Percentiles rank a stretch among this genome's conserved stretches.
These are phyloP conservation scores for Penicillium crustosum DNA, from an alignment of 2,329 filamentous ascomycete species.

Conservation along the genomic window DNA sequence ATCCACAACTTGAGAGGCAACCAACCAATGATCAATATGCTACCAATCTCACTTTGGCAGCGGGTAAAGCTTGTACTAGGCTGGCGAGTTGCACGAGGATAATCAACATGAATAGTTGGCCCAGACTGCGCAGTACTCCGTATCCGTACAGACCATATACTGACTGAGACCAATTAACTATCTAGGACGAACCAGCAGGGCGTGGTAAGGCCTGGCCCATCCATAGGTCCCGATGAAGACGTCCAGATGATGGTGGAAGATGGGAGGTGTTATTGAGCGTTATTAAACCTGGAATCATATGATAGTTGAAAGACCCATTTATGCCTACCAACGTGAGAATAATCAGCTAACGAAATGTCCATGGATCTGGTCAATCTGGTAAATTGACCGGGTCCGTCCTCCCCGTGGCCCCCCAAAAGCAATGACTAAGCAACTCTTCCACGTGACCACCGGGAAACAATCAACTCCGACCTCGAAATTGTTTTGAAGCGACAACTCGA, in stretches of 20 bases:
- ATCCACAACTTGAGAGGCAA: background rate
- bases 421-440: background rate
- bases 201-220: background rate
- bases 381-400: too few species aligned
- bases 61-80: background rate
- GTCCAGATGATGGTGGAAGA: background rate
- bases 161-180: background rate
- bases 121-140: background rate
- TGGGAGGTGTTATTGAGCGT: background rate
- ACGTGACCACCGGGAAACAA: conserved; percentile 1
- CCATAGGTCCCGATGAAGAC: background rate
- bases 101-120: background rate
- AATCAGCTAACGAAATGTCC: background rate
- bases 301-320: background rate
- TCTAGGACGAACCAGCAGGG: background rate
- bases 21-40: background rate
- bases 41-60: background rate
- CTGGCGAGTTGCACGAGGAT: background rate
- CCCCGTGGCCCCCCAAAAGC: background rate
- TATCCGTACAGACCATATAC: background rate
- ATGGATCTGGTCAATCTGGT: too few species aligned
- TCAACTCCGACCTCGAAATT: conserved; percentile 17
- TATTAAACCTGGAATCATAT: too few species aligned
- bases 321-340: background rate
- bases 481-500: conserved; percentile 15